Evolutionary conservation across 257 asterid genomes (phyloP).

Genomic region (Przewalskia tangutica): DNA sequence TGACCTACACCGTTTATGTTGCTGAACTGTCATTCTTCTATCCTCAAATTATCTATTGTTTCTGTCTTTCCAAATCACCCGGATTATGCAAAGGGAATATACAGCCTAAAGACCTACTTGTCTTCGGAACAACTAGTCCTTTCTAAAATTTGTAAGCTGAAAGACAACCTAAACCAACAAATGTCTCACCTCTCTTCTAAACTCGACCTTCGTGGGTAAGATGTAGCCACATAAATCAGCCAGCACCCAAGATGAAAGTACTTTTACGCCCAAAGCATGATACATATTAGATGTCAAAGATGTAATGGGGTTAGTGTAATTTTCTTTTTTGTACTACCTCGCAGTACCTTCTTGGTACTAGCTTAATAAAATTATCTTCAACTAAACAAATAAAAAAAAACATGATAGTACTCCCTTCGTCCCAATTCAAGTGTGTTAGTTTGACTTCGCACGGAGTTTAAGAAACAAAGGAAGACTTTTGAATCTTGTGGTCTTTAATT

Average conservation of each 20-base stretch:
- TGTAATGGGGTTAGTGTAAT: too few species aligned
- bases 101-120: not conserved
- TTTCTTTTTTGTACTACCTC: too few species aligned
- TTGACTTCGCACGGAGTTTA: not conserved
- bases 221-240: not conserved
- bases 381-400: not conserved
- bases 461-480: too few species aligned
- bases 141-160: not conserved
- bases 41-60: not conserved
- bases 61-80: not conserved
- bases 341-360: too few species aligned
- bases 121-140: not conserved
- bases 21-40: not conserved
- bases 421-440: not conserved
- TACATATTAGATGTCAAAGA: not conserved
- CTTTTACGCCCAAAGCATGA: not conserved
- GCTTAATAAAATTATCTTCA: too few species aligned
- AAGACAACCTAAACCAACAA: not conserved
- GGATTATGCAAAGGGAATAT: not conserved
- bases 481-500: not conserved
- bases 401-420: not conserved
- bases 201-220: not conserved
- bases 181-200: not conserved
- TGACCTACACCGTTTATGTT: not conserved
- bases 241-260: not conserved